Evolutionary conservation across 164 flowering plant species (phyloP), one percentile per base, ranked within the genome.

Genomic region (Stephania japonica): DNA sequence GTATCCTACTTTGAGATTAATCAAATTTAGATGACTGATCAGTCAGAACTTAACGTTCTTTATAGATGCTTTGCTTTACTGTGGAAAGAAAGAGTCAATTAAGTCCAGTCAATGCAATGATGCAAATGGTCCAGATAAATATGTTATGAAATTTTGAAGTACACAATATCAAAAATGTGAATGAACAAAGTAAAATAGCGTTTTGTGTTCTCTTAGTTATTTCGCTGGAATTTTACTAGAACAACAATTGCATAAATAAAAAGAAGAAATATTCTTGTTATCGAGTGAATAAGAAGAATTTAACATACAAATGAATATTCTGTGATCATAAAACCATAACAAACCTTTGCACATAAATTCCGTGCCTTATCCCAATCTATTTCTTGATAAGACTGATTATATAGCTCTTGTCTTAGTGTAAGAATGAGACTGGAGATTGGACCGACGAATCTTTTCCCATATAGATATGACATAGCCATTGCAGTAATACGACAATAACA

Each of bases 361-460:
- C 87, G 80, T 0, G 84, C 80, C 63, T 74, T 67, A 41, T 78
- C 78, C 90, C 90, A 87, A 65, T 84, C 70, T 11, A 85, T 82
- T 61, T 78, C 70, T 27, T 79, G 19, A 70, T 85, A 87, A 13
- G 84, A 82, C 27, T 76, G 65, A 19, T 25, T 68, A 73, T 83
- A 75, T 18, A 87, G 78, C 71, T 87, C 88, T 67, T 77, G 42
- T 27, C 88, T 80, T 19, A 87, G 69, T 14, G 79, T 72, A 27
- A 26, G 69, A 76, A 85, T 61, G 18, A 78, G 56, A 6, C 24
- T 74, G 3, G 85, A 83, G 65, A 84, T 82, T 19, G 76, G 79
- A 25, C 87, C 88, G 4, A 87, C 87, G 65, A 84, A 87, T 41
- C 79, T 80, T 67, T 76, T 83, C 50, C 85, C 83, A 68, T 83